A percentile compares a stretch with the other conserved stretches of the same genome.
phyloP scores from a whole-genome alignment of 2,329 filamentous ascomycete species.

The Stachybotrys elegans region DNA sequence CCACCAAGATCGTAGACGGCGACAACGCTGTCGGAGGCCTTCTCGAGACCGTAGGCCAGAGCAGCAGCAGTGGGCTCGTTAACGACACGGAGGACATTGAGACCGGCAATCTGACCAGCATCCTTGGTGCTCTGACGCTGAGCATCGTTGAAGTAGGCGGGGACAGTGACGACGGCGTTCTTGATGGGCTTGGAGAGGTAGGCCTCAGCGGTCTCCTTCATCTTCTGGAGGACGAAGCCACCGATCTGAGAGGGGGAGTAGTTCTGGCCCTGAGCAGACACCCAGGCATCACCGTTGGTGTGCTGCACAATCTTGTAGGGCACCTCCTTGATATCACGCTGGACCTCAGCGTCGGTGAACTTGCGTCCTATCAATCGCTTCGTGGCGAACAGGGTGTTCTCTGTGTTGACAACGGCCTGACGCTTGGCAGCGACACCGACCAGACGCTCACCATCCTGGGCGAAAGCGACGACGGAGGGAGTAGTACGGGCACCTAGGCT shows the following conservation, averaged over 20 bases:
- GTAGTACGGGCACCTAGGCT: conserved; percentile 32
- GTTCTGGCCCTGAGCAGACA: conserved; percentile 86
- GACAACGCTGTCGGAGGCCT: conserved; percentile 83
- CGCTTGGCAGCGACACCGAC: conserved; percentile 97
- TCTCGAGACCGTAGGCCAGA: conserved; percentile 93
- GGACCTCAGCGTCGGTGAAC: conserved; percentile 88
- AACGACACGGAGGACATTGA: conserved; percentile 95
- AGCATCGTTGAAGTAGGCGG: conserved; percentile 98
- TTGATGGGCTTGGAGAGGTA: conserved; percentile 87
- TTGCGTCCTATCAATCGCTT: conserved; percentile 99
- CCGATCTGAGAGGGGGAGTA: conserved; percentile 98
- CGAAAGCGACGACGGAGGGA: conserved; percentile 88
- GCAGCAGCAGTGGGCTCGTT: conserved; percentile 97
- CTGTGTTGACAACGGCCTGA: conserved; percentile 96
- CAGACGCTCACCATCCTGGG: conserved; percentile 90
- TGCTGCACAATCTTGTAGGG: conserved; percentile 99
- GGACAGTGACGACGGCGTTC: conserved; percentile 95
- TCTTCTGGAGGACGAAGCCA: conserved; percentile 94
- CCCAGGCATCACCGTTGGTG: conserved; percentile 94
- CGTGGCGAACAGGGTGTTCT: conserved; percentile 97
- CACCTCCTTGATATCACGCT: conserved; percentile 95
- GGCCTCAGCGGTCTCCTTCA: conserved; percentile 97
- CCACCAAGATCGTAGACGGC: conserved; percentile 97
- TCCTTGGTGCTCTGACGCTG: conserved; percentile 98
- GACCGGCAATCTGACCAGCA: conserved; percentile 89